These are phyloP conservation scores for Trametes meyenii DNA, from an alignment of 768 basidiomycete genomes.

Conservation along the genomic window DNA sequence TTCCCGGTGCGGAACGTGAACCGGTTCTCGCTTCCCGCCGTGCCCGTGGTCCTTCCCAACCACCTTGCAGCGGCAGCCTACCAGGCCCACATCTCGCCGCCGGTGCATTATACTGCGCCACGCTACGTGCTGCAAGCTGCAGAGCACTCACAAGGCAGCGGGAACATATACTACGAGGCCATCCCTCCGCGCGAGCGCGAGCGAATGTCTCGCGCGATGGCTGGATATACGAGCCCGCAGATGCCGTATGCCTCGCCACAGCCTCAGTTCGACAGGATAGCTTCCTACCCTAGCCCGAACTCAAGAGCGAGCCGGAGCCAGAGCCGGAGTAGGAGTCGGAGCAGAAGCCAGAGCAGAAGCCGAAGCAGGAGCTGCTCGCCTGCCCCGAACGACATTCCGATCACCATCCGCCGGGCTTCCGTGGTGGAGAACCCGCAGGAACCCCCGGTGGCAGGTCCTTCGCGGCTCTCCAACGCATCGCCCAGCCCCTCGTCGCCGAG, in stretches of 20 bases:
- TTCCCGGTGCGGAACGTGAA: constrained; percentile 34
- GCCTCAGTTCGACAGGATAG: constrained; percentile 8
- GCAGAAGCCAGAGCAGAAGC: constrained; percentile 4
- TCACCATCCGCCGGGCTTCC: constrained; percentile 16
- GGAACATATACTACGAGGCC: constrained; percentile 34
- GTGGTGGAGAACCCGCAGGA: background rate
- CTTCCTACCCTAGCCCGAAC: background rate
- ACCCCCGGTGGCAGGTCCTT: constrained; percentile 16
- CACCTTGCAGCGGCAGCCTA: constrained; percentile 11
- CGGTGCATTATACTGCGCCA: constrained; percentile 12
- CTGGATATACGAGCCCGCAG: constrained; percentile 5
- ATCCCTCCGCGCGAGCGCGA: constrained; percentile 26
- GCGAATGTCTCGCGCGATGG: constrained; percentile 14
- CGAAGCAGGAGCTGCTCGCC: constrained; percentile 6
- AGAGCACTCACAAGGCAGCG: constrained; percentile 13
- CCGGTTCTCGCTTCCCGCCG: constrained; percentile 20
- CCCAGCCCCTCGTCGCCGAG: constrained; percentile 4
- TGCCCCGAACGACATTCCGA: constrained; percentile 10
- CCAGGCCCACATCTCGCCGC: constrained; percentile 19
- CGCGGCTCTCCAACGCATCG: constrained; percentile 4
- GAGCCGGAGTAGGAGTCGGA: constrained; percentile 13
- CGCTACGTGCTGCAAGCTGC: constrained; percentile 17
- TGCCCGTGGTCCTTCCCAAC: constrained; percentile 17
- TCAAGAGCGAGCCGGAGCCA: background rate
- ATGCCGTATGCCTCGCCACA: constrained; percentile 18